Conservation (phyloP, 2,329 filamentous ascomycete species). For the Zymoseptoria pseudotritici region DNA sequence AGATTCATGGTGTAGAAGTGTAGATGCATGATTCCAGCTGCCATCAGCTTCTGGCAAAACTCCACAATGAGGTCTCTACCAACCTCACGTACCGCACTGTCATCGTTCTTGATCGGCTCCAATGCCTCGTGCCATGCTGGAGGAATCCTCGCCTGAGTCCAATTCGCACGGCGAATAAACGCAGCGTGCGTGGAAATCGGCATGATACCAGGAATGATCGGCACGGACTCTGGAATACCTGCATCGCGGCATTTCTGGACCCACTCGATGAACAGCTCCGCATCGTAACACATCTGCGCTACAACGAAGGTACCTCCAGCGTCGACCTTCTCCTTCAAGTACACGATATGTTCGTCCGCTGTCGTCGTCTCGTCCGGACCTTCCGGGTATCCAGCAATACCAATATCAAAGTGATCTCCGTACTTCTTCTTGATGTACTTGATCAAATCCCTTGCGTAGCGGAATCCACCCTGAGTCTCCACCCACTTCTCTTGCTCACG, state of each 20-base stretch:
- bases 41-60: conserved; percentile 80
- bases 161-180: conserved; percentile 81
- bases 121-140: conserved; percentile 71
- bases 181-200: conserved; percentile 92
- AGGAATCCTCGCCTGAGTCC: conserved; percentile 82
- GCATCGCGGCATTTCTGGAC: conserved; percentile 74
- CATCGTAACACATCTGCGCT: conserved; percentile 99
- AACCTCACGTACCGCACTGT: conserved; percentile 81
- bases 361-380: conserved; percentile 90
- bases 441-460: conserved; percentile 86
- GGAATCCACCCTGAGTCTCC: conserved; percentile 70
- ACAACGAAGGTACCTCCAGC: conserved; percentile 89
- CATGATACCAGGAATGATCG: conserved; percentile 83
- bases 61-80: conserved; percentile 81
- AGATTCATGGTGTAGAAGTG: conserved; percentile 99
- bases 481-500: conserved; percentile 92
- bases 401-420: conserved; percentile 91
- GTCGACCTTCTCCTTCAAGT: conserved; percentile 95
- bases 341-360: conserved; percentile 75
- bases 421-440: conserved; percentile 73
- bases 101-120: conserved; percentile 94
- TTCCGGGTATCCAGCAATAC: conserved; percentile 93
- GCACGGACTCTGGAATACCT: conserved; percentile 63
- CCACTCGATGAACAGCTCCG: conserved; percentile 89
- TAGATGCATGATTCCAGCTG: conserved; percentile 71